These are phyloP conservation scores for Zasmidium citrigriseum DNA, from an alignment of 2,329 filamentous ascomycete genomes.

Conservation along the genomic window DNA sequence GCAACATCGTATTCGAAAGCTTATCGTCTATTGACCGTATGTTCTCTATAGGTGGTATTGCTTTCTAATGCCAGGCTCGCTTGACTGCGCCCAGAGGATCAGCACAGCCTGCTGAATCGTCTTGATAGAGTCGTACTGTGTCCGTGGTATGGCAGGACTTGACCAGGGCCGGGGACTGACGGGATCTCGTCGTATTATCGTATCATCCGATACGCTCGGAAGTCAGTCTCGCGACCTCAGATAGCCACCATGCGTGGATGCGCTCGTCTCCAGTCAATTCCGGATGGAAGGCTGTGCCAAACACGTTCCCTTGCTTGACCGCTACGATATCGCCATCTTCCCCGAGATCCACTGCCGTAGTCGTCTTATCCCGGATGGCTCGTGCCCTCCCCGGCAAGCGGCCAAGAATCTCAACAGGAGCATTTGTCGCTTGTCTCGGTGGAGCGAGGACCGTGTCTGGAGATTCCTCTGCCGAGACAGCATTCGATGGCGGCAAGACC, in stretches of 20 bases:
- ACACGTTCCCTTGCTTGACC: slow-evolving; percentile 84
- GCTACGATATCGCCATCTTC: slow-evolving; percentile 78
- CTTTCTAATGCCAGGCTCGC: not conserved
- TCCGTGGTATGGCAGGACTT: too few species aligned
- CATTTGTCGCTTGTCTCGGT: slow-evolving; percentile 49
- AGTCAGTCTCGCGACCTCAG: slow-evolving; percentile 55
- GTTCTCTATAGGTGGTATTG: not conserved
- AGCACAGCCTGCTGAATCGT: not conserved
- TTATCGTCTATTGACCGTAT: not conserved
- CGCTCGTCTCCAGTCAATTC: slow-evolving; percentile 85
- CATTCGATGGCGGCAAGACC: slow-evolving; percentile 53
- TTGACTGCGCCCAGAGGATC: not conserved
- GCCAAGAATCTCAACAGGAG: slow-evolving; percentile 60
- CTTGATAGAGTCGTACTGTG: not conserved
- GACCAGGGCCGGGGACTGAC: not conserved
- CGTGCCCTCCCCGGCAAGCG: slow-evolving; percentile 55
- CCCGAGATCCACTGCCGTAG: slow-evolving; percentile 47
- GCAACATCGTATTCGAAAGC: not conserved
- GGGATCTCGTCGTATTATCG: not conserved
- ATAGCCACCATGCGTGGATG: slow-evolving; percentile 93
- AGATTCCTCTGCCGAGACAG: slow-evolving; percentile 4
- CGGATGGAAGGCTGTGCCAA: slow-evolving; percentile 94
- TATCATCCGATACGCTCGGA: not conserved
- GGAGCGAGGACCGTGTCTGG: slow-evolving; percentile 61
- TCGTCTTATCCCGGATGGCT: slow-evolving; percentile 49